Evolutionary conservation across 2,329 filamentous ascomycete species (phyloP).

Genomic region (Pyrenophora seminiperda): DNA sequence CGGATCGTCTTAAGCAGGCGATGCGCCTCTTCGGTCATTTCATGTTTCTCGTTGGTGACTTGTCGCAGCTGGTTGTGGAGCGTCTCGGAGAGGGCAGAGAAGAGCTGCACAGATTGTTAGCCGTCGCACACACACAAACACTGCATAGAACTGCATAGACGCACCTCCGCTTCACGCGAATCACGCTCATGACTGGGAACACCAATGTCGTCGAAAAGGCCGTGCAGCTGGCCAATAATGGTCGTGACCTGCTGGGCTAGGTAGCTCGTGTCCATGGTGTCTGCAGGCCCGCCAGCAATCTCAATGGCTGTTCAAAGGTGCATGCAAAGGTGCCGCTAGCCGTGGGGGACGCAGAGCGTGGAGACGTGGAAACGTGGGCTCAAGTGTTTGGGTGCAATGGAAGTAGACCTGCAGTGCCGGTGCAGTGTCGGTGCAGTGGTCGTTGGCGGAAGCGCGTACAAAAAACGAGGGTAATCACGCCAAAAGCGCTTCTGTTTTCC

Average conservation of each 20-base stretch:
- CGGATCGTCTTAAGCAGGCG: constrained; percentile 82
- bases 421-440: constrained; percentile 2
- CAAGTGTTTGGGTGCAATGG: constrained; percentile 8
- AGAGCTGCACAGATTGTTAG: constrained; percentile 67
- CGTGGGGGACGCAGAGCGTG: constrained; percentile 8
- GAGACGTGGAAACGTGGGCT: constrained; percentile 8
- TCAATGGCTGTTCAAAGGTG: constrained; percentile 30
- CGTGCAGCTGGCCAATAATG: constrained; percentile 91
- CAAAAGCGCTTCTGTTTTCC: constrained; percentile 3
- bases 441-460: constrained; percentile 15
- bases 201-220: constrained; percentile 96
- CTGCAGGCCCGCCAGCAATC: constrained; percentile 42
- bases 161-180: constrained; percentile 83
- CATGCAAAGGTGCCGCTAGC: constrained; percentile 37
- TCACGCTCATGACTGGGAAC: constrained; percentile 94
- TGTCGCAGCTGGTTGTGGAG: constrained; percentile 86
- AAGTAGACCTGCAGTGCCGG: constrained; percentile 1
- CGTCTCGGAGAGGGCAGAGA: constrained; percentile 87
- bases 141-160: not conserved
- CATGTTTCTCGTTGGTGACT: constrained; percentile 86
- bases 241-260: constrained; percentile 93
- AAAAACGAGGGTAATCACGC: constrained; percentile 13
- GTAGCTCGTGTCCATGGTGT: constrained; percentile 84
- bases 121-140: not conserved
- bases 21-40: constrained; percentile 87